A percentile compares a stretch with the other conserved stretches of the same genome.
phyloP scores from a whole-genome alignment of 2,329 filamentous ascomycete genomes.

The Juglanconis juglandina region DNA sequence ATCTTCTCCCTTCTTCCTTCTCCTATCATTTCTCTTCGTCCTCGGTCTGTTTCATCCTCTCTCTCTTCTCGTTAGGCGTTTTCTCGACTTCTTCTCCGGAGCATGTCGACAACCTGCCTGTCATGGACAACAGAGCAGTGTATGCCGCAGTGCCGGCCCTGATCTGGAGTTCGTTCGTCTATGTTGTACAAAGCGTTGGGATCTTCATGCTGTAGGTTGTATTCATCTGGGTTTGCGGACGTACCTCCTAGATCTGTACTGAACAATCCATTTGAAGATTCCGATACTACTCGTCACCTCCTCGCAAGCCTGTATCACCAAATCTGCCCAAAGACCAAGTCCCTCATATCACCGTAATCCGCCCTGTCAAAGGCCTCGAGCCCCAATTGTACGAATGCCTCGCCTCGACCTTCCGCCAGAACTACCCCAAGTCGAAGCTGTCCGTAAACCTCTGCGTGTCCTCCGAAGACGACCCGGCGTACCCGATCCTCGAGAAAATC shows the following conservation, averaged over 20 bases:
- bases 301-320: constrained; percentile 49
- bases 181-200: constrained; percentile 54
- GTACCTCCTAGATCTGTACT: constrained; percentile 19
- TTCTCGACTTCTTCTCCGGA: not conserved
- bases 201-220: constrained; percentile 49
- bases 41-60: not conserved
- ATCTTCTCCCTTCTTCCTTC: not conserved
- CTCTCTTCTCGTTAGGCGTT: constrained; percentile 25
- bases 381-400: constrained; percentile 89
- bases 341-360: constrained; percentile 84
- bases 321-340: constrained; percentile 50
- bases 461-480: constrained; percentile 70
- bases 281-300: constrained; percentile 49
- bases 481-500: constrained; percentile 68
- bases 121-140: constrained; percentile 37
- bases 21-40: not conserved
- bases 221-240: constrained; percentile 14
- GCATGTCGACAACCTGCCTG: constrained; percentile 20
- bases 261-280: constrained; percentile 37
- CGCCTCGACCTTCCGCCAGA: constrained; percentile 76
- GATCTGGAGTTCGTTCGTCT: constrained; percentile 50
- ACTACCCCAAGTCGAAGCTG: constrained; percentile 72
- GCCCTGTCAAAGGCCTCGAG: constrained; percentile 90
- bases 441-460: constrained; percentile 82
- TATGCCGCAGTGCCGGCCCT: constrained; percentile 21